A percentile compares a stretch with the other conserved stretches of the same genome.
Conservation (phyloP, 768 basidiomycete genomes). For the Mycena kentingensis region DNA sequence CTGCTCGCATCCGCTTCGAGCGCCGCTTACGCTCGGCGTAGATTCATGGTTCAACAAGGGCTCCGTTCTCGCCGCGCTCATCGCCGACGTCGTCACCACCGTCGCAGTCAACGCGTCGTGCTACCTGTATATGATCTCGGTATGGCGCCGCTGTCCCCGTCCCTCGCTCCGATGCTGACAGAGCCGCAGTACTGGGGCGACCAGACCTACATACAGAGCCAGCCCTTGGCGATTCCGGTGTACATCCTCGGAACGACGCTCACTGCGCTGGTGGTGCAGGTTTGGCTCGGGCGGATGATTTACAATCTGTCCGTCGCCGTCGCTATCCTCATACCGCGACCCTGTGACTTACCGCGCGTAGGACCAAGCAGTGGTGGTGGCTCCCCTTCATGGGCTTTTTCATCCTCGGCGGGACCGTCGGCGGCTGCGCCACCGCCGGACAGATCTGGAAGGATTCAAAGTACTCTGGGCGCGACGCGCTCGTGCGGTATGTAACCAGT, state of each 20-base stretch:
- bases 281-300: not conserved
- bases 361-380: not conserved
- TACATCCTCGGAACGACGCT: not conserved
- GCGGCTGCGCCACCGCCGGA: not conserved
- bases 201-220: not conserved
- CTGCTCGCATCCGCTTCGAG: not conserved
- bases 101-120: not conserved
- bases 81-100: not conserved
- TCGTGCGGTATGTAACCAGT: constrained; percentile 1
- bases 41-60: not conserved
- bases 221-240: not conserved
- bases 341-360: not conserved
- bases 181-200: not conserved
- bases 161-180: not conserved
- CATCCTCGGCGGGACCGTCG: not conserved
- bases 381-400: not conserved
- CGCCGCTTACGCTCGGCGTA: not conserved
- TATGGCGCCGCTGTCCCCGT: not conserved
- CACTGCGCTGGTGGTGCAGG: not conserved
- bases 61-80: not conserved
- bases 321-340: not conserved
- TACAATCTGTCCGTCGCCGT: not conserved
- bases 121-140: not conserved
- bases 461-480: not conserved
- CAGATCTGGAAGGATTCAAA: not conserved